Evolutionary conservation across 2,329 filamentous ascomycete genomes (phyloP).

Genomic region (Trichoderma breve): DNA sequence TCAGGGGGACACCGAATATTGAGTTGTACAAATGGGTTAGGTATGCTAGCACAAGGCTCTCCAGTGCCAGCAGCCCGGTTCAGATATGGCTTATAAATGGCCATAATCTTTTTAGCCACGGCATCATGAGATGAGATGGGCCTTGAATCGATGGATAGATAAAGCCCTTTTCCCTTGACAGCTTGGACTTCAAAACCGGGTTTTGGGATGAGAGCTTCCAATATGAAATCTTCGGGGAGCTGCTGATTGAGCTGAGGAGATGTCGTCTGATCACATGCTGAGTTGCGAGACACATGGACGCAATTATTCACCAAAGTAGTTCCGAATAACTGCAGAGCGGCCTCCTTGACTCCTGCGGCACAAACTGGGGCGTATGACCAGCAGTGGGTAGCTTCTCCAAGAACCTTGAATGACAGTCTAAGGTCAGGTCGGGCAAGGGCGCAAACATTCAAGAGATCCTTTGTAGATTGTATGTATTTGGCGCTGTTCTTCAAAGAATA

Average conservation of each 20-base stretch:
- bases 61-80: slow-evolving; percentile 27
- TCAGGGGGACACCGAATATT: slow-evolving; percentile 60
- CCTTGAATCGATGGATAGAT: slow-evolving; percentile 66
- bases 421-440: slow-evolving; percentile 64
- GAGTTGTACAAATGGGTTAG: slow-evolving; percentile 61
- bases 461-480: slow-evolving; percentile 58
- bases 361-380: slow-evolving; percentile 62
- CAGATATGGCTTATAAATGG: slow-evolving; percentile 53
- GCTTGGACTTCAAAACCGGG: slow-evolving; percentile 43
- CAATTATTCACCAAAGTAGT: slow-evolving; percentile 56
- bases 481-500: slow-evolving; percentile 54
- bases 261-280: not conserved
- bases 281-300: slow-evolving; percentile 32
- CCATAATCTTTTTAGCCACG: slow-evolving; percentile 57
- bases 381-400: slow-evolving; percentile 48
- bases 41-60: slow-evolving; percentile 32
- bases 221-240: slow-evolving; percentile 29
- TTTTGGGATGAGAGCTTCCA: slow-evolving; percentile 60
- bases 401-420: slow-evolving; percentile 58
- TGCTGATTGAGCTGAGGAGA: not conserved
- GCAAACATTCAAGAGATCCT: slow-evolving; percentile 60
- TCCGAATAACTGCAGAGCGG: slow-evolving; percentile 61
- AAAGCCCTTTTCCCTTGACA: slow-evolving; percentile 51
- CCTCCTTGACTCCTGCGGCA: slow-evolving; percentile 52
- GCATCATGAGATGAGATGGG: slow-evolving; percentile 58